Evolutionary conservation across 129 eudicot genomes (phyloP).

Genomic region (Artemisia argyi): DNA sequence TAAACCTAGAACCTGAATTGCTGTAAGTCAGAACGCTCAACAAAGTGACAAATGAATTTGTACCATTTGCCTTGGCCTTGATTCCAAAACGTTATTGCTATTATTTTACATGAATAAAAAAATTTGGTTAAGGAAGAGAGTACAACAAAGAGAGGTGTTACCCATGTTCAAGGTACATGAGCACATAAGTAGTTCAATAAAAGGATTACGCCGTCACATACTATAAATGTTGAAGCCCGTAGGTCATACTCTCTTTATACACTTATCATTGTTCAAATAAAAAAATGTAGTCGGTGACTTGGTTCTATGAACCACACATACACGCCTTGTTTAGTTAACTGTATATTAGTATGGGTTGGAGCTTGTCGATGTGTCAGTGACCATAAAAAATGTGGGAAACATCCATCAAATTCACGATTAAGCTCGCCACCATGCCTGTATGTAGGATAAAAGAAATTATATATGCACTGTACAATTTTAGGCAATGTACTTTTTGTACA

Average conservation of each 20-base stretch:
- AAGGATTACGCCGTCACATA: background rate
- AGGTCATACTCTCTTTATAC: too few species aligned
- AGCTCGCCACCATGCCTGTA: background rate
- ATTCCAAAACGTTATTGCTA: background rate
- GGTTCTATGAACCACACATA: background rate
- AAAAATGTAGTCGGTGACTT: background rate
- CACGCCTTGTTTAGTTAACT: background rate
- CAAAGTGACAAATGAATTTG: conserved; percentile 1
- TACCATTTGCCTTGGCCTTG: conserved; percentile 11
- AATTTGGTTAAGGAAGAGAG: background rate
- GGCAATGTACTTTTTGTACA: too few species aligned
- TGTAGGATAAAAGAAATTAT: background rate
- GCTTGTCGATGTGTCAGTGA: background rate
- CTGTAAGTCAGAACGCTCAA: background rate
- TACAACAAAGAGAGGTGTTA: conserved; percentile 8
- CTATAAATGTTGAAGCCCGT: background rate
- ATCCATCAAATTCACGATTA: background rate
- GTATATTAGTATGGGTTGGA: background rate
- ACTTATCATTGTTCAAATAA: background rate
- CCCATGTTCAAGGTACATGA: conserved; percentile 14
- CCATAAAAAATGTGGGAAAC: background rate
- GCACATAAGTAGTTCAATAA: conserved; percentile 7
- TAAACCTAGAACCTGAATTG: conserved; percentile 1
- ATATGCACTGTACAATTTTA: background rate
- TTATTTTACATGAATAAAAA: background rate